Percentiles rank a stretch among this genome's conserved stretches.
Evolutionary conservation across 176 grass and related monocot species (phyloP).

Genomic region (Aegilops tauschii): DNA sequence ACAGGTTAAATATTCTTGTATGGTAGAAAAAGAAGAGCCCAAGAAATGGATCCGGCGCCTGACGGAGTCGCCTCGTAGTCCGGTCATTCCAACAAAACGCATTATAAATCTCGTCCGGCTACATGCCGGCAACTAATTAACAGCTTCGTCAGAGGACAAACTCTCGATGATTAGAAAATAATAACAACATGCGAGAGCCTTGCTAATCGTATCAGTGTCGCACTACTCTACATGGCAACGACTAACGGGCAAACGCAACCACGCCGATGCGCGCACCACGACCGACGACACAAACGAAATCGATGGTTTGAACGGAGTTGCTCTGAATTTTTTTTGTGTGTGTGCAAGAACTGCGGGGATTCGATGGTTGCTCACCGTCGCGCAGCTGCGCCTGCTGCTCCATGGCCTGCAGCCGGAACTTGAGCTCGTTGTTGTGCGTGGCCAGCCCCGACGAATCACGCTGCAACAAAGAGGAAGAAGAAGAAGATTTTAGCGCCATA

Average conservation of each 20-base stretch:
- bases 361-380: conserved; percentile 60
- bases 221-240: conserved; percentile 11
- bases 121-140: conserved; percentile 38
- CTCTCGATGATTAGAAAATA: background rate
- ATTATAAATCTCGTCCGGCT: conserved; percentile 26
- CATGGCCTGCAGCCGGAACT: conserved; percentile 96
- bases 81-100: background rate
- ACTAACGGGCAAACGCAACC: conserved; percentile 16
- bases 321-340: background rate
- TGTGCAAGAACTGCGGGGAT: background rate
- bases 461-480: conserved; percentile 22
- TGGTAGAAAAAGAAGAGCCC: conserved; percentile 9
- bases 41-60: conserved; percentile 21
- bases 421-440: conserved; percentile 87
- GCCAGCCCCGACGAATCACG: conserved; percentile 57
- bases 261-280: background rate
- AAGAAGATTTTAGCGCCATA: background rate
- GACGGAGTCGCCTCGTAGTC: conserved; percentile 34
- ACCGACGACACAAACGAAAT: background rate
- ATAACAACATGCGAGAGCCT: background rate
- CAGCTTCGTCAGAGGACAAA: conserved; percentile 15
- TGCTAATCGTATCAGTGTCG: conserved; percentile 4
- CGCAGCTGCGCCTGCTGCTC: conserved; percentile 90
- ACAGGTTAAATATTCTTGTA: background rate
- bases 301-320: no score